Evolutionary conservation across 2,329 filamentous ascomycete species (phyloP), one percentile per base, ranked within the genome.

Genomic region (Colletotrichum theobromicola): DNA sequence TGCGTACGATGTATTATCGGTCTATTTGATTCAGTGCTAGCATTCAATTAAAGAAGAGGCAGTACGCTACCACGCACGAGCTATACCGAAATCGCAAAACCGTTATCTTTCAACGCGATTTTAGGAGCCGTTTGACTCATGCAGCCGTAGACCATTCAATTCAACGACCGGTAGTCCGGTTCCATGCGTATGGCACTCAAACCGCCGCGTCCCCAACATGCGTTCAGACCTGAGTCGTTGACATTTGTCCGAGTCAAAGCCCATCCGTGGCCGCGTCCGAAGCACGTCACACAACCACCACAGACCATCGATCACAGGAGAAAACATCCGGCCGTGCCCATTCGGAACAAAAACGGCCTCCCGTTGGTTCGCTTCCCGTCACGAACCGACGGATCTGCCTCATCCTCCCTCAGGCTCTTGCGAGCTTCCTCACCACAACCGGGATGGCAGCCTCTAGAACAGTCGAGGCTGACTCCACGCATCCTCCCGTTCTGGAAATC

Each of bases 181-280:
- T 34, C 65, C 42, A 28, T 34, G 57, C 53, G 12, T 18, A 16
- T 5, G 62, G 69, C 28, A 18, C 46, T 16, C 42, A 15, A 24
- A 28, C 37, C 16, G 26, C 24, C 6, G 46, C 28, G 7, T 30
- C n/a, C 28, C 28, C 42, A 28, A 18, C 8, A n/a, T 35, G 62
- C 10, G 63, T 35, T 35, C 21, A n/a, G 63, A 26, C 46, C 57
- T 50, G 42, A 53, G 55, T 28, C 55, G 32, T 60, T 21, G 15
- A 32, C 50, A 68, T 26, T 50, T 50, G 55, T 68, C 66, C 66
- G 66, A 68, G 66, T 68, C 66, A 68, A 61, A 68, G 66, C 55
- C 35, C 7, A 26, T 26, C 53, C 34, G 21, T 34, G 34, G 28
- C 55, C 28, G 66, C 42, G 42, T 50, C n/a, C n/a, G 32, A 68